Evolutionary conservation across 202 grass and related monocot species (phyloP), one percentile per base, ranked within the genome.

Genomic region (Carex sylvatica): DNA sequence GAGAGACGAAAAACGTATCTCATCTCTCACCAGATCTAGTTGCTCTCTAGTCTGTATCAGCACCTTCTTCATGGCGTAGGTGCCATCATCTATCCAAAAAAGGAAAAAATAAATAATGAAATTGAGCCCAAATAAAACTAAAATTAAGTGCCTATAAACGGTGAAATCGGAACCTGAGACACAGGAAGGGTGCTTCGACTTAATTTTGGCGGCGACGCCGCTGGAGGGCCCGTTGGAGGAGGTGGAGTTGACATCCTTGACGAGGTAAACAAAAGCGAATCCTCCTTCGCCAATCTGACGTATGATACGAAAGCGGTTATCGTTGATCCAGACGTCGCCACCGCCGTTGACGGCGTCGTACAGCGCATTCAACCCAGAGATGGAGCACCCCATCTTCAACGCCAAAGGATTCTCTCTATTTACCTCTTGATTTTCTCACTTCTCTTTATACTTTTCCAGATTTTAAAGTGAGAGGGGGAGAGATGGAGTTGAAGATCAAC

Each of bases 251-350:
- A 91, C 88, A 81, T 99, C 93, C 81, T 87, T 95, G 80, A 99
- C 89, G 84, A 99, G 93, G 88, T 90, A 99, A 85, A 99, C 96
- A 87, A 90, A 95, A 86, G 96, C 91, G 81, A 96, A 99, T 23
- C 93, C 96, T 20, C 96, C 96, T 86, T 99, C 96, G 23, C 96
- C 96, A 87, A 99, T 87, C 89, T 95, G 96, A 77, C 91, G 87
- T 68, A 99, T 74, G 73, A 99, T 83, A 80, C 96, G 89, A 83
- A 99, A 96, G 33, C 93, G 92, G 83, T 89, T 92, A 23, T 96
- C 89, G 93, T 96, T 99, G 88, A 99, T 96, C 96, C 96, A 99
- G 46, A 99, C 89, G 60, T 96, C 96, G 68, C 89, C 91, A 53
- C 91, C 88, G 53, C 93, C 89, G 33, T 85, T 93, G 38, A 91